Percentiles rank a stretch among this genome's conserved stretches.
phyloP scores from a whole-genome alignment of 2,329 filamentous ascomycete species.

The Calonectria leucothoes region DNA sequence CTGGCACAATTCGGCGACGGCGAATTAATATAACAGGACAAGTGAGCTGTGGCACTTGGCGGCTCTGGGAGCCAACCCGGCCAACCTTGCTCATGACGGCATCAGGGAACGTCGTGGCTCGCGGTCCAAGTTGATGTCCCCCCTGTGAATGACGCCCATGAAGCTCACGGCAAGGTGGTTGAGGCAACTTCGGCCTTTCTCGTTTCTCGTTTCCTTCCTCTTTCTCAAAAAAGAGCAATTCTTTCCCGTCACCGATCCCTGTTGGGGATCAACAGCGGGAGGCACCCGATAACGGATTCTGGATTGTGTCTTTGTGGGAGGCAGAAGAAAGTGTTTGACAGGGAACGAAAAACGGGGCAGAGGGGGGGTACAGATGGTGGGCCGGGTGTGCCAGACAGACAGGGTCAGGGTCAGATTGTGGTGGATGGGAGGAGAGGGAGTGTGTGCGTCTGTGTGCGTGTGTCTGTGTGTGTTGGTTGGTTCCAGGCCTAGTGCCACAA shows the following conservation, averaged over 20 bases:
- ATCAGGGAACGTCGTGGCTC: not conserved
- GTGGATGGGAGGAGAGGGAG: conserved; percentile 2
- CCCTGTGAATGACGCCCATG: not conserved
- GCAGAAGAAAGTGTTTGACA: conserved; percentile 4
- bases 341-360: conserved; percentile 14
- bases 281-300: not conserved
- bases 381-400: conserved; percentile 10
- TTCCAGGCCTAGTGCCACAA: not conserved
- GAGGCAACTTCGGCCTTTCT: not conserved
- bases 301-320: not conserved
- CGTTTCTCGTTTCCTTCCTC: not conserved
- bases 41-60: not conserved
- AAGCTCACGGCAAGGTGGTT: not conserved
- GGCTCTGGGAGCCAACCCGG: not conserved
- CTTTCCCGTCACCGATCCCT: not conserved
- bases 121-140: not conserved
- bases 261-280: conserved; percentile 4
- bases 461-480: not conserved
- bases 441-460: not conserved
- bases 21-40: not conserved
- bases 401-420: conserved; percentile 15
- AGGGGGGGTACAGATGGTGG: conserved; percentile 13
- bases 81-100: not conserved
- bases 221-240: no score
- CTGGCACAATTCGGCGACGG: not conserved